Base-by-base conservation (phyloP, 805 yeast genomes). In the Candida tibetensis region DNA sequence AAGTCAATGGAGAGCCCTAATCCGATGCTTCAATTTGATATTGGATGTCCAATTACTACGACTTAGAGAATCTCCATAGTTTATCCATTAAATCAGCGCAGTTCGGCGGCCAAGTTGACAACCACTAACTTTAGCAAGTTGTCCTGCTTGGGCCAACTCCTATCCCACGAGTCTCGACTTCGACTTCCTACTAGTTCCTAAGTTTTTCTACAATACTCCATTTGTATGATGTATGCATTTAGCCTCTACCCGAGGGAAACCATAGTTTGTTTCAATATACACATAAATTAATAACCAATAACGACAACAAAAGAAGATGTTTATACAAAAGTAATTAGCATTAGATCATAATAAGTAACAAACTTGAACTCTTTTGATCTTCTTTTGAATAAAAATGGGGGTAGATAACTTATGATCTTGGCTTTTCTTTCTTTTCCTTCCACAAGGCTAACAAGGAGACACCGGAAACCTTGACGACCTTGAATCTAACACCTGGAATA, bases 341-440 rank as follows among this genome's bases (percentile, higher is more conserved):
- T 10, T 21, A 21, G 25, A 21, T 21, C 25, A 21, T 21, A 21
- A 10, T 21, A 7, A 21, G 10, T 10, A 21, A 10, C 30, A 29
- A 21, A 21, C 25, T 21, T 10, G 25, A 21, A 10, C 25, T 21
- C 10, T 10, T 21, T 21, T 21, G 18, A 29, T 29, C 18, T 29
- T 9, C n/a, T 15, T 21, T n/a, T 28, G 34, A 28, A 40, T 30
- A 35, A 21, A 21, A 21, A 21, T 21, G 25, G 7, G 25, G 10
- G 41, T 52, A 49, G 33, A 40, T 39, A 51, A 58, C 55, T 80
- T 86, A 90, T 70, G 97, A 90, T 82, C 99, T 89, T 82, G 98
- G 98, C 90, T 93, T 93, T 83, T 95, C 99, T 88, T 93, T 93
- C 97, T 93, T 93, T 83, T 95, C 99, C 83, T 91, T 93, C 97